Evolutionary conservation across 2,329 filamentous ascomycete genomes (phyloP).

Genomic region (Ophiostoma himal-ulmi): DNA sequence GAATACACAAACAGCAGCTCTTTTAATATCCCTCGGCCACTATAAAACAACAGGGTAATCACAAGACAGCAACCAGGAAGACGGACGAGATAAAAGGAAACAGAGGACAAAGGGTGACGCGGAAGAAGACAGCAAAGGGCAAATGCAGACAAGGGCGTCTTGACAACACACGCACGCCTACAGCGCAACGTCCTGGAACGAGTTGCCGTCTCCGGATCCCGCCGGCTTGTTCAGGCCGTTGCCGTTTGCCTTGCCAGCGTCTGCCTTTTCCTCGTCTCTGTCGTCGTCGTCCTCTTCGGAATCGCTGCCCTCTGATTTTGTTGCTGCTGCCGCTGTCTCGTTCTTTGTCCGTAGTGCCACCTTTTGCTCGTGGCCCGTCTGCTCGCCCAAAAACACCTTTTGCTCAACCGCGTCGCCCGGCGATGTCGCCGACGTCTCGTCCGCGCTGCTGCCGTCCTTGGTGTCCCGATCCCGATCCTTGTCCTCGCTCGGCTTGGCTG

Average conservation of each 20-base stretch:
- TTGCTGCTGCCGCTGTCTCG: slow-evolving; percentile 23
- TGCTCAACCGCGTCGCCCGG: slow-evolving; percentile 41
- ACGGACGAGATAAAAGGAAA: background rate
- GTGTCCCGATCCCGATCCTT: background rate
- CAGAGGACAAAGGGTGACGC: background rate
- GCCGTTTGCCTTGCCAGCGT: slow-evolving; percentile 30
- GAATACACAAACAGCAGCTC: background rate
- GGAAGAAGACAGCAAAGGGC: background rate
- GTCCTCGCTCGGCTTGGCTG: slow-evolving; percentile 10
- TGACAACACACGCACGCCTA: slow-evolving; percentile 29
- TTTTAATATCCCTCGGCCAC: slow-evolving; percentile 9
- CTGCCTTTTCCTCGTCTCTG: slow-evolving; percentile 29
- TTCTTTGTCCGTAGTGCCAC: slow-evolving; percentile 43
- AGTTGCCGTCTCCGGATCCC: slow-evolving; percentile 49
- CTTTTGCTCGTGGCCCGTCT: slow-evolving; percentile 43
- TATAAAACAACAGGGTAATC: slow-evolving; percentile 9
- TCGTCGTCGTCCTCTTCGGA: slow-evolving; percentile 22
- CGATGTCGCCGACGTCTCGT: slow-evolving; percentile 18
- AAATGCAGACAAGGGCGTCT: background rate
- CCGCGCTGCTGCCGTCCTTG: slow-evolving; percentile 24
- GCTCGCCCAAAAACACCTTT: slow-evolving; percentile 52
- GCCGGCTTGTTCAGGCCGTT: slow-evolving; percentile 29
- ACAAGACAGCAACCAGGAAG: background rate
- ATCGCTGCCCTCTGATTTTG: slow-evolving; percentile 17
- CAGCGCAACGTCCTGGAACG: slow-evolving; percentile 60